These are phyloP conservation scores for Tetrapisispora taiwanensis DNA, from an alignment of 805 yeast species.

Conservation along the genomic window DNA sequence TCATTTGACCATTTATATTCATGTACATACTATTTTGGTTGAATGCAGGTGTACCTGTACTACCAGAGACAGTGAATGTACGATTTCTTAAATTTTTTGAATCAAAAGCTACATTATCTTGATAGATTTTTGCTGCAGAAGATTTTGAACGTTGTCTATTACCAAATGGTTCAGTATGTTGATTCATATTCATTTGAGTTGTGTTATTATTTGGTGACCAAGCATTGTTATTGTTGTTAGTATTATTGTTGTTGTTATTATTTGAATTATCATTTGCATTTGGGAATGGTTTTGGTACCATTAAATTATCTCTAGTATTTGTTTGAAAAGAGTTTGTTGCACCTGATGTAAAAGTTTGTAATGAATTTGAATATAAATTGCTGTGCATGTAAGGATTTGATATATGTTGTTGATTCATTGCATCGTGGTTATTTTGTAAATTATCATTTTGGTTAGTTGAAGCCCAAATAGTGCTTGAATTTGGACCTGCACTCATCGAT, in stretches of 20 bases:
- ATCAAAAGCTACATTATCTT: conserved; percentile 21
- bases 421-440: conserved; percentile 7
- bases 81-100: conserved; percentile 4
- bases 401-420: neutral
- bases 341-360: neutral
- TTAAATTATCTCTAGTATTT: conserved; percentile 1
- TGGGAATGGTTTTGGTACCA: conserved; percentile 5
- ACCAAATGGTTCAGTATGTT: neutral
- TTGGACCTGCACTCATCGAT: conserved; percentile 20
- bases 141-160: conserved; percentile 26
- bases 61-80: neutral
- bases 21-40: neutral
- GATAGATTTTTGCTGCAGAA: conserved; percentile 25
- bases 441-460: conserved; percentile 9
- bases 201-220: conserved; percentile 1
- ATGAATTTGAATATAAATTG: neutral
- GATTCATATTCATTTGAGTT: neutral
- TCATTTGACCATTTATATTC: neutral
- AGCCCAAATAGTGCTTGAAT: conserved; percentile 22
- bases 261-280: neutral
- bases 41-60: neutral
- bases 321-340: neutral
- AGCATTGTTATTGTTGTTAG: conserved; percentile 2
- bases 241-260: neutral
- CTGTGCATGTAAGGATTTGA: conserved; percentile 1